phyloP scores from a whole-genome alignment of 2,329 filamentous ascomycete genomes.

The Lachnellula suecica region DNA sequence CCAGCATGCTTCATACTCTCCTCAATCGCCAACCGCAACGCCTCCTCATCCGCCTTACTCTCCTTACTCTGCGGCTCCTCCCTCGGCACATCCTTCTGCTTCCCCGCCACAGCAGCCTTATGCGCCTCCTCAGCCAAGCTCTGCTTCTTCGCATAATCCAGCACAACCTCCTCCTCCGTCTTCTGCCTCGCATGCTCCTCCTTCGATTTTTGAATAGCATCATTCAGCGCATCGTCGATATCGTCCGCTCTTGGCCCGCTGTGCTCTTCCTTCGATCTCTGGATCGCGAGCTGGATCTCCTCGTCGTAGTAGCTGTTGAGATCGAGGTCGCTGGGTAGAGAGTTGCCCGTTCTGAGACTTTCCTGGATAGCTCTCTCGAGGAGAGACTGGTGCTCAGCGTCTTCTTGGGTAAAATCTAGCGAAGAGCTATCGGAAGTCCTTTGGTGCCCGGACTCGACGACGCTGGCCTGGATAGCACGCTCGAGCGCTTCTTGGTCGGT shows the following conservation, averaged over 20 bases:
- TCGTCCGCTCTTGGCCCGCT: neutral
- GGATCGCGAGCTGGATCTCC: constrained; percentile 41
- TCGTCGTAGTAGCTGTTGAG: constrained; percentile 33
- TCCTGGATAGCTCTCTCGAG: constrained; percentile 56
- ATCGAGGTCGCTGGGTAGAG: constrained; percentile 10
- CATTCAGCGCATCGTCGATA: constrained; percentile 24
- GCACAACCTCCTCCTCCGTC: constrained; percentile 69
- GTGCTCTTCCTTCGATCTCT: constrained; percentile 35
- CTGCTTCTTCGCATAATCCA: constrained; percentile 78
- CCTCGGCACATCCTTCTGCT: constrained; percentile 7
- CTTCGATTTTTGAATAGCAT: constrained; percentile 24
- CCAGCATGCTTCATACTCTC: constrained; percentile 48
- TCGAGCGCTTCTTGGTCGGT: constrained; percentile 42
- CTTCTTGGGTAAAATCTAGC: constrained; percentile 26
- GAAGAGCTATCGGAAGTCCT: neutral
- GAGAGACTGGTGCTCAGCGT: constrained; percentile 57
- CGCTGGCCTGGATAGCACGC: constrained; percentile 49
- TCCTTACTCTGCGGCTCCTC: neutral
- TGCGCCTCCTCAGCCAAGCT: constrained; percentile 67
- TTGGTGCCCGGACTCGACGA: constrained; percentile 40
- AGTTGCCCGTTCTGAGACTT: constrained; percentile 40
- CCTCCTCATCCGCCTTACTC: constrained; percentile 51
- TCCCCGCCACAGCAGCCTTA: constrained; percentile 13
- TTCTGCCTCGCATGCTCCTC: constrained; percentile 41
- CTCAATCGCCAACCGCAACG: constrained; percentile 54